Evolutionary conservation across 495 filamentous ascomycete species (phyloP), one percentile per base, ranked within the genome.

Genomic region (Hypomontagnella submonticulosa): DNA sequence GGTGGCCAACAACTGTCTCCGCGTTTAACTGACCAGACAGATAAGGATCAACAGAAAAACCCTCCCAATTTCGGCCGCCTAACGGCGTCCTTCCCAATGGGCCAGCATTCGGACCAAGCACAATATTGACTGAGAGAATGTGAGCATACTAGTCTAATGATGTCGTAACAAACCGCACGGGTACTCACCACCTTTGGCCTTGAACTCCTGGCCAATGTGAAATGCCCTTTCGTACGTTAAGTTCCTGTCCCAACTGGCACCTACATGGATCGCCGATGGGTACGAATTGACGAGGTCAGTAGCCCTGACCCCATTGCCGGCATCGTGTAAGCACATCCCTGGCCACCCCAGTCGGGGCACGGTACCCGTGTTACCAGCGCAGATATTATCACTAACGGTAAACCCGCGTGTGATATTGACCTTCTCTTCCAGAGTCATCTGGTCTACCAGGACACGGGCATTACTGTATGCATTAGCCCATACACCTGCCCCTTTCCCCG

Each of bases 91-190:
- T 71, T 4, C 85, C 85, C 6, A 83, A 70, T 3, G 84, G 84
- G 0, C 84, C 85, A 47, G 86, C 83, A 36, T 90, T 87, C 4
- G 88, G 89, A 0, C 88, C 89, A n/a, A 91, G 77, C 12, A 86
- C 73, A n/a, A 91, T 80, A 72, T 91, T 89, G 13, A 90, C 83
- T 33, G 83, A 86, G 71, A 90, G 88, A n/a, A 77, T 51, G 47
- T 85, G 78, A 27, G 88, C 82, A 19, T 19, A 18, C 38, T 8
- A 13, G 2, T 1, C 16, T n/a, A 34, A 34, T 7, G 13, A 50
- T 2, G 27, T 13, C 34, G 15, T 12, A 6, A 23, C 12, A 33
- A 4, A 1, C 9, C 8, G 30, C 5, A 15, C 10, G 6, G 48
- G 34, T 19, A 40, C 71, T 12, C 56, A 73, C 71, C 76, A 1